These are phyloP conservation scores for Macrophomina pseudophaseolina DNA, from an alignment of 2,329 filamentous ascomycete species.

Conservation along the genomic window DNA sequence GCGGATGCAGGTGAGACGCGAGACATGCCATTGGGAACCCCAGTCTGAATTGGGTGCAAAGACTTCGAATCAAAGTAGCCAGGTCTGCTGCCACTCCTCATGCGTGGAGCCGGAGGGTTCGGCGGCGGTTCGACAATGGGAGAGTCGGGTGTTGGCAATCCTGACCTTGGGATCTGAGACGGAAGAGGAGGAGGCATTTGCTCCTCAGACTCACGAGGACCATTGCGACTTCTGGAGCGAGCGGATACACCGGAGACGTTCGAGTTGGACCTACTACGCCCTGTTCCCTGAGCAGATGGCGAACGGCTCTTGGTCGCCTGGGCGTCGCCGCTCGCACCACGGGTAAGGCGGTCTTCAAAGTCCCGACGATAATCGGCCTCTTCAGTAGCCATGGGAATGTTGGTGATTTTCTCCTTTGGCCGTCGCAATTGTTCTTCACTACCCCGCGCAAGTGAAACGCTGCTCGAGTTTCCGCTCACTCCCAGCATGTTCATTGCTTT, in stretches of 20 bases:
- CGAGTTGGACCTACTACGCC: constrained; percentile 61
- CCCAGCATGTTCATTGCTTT: constrained; percentile 69
- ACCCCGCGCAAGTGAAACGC: constrained; percentile 37
- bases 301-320: constrained; percentile 38
- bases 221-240: constrained; percentile 60
- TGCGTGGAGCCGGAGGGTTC: constrained; percentile 38
- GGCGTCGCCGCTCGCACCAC: constrained; percentile 43
- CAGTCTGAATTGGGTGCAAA: constrained; percentile 42
- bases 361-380: constrained; percentile 39
- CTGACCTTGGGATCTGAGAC: constrained; percentile 34
- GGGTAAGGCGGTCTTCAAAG: constrained; percentile 37
- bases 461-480: constrained; percentile 53
- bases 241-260: constrained; percentile 54
- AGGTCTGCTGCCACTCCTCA: constrained; percentile 45
- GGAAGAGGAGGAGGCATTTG: constrained; percentile 42
- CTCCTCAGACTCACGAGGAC: constrained; percentile 57
- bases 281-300: constrained; percentile 45
- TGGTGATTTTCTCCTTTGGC: not conserved
- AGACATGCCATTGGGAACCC: constrained; percentile 16
- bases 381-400: constrained; percentile 1
- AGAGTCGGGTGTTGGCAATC: constrained; percentile 11
- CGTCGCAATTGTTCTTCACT: constrained; percentile 24
- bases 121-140: constrained; percentile 11
- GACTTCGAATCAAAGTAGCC: constrained; percentile 45
- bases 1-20: not conserved